These are phyloP conservation scores for Litsea cubeba DNA, from an alignment of 164 flowering plant genomes.

Conservation along the genomic window DNA sequence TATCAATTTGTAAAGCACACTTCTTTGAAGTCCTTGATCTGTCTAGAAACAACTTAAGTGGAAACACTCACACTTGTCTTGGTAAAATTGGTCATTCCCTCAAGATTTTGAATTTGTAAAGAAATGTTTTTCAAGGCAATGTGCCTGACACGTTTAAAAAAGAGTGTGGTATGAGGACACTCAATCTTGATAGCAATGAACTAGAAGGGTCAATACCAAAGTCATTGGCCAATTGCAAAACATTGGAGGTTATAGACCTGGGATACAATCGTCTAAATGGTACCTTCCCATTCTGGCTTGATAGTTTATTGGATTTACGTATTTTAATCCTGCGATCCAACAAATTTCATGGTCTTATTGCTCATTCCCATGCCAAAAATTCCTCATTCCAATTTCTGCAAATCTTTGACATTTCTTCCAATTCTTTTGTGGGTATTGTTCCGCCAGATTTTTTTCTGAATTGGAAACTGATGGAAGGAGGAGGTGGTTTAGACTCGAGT, in stretches of 20 bases:
- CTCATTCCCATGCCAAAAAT: neutral
- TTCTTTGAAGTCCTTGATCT: slow-evolving; percentile 43
- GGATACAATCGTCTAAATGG: neutral
- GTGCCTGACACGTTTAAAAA: neutral
- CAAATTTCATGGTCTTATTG: neutral
- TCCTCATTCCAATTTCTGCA: neutral
- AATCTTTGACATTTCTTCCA: neutral
- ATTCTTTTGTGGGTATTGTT: neutral
- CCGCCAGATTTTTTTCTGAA: neutral
- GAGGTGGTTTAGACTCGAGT: neutral
- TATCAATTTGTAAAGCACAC: slow-evolving; percentile 35
- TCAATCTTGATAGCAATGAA: neutral
- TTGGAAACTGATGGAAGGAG: neutral
- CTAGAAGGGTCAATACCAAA: neutral
- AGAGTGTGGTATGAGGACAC: neutral
- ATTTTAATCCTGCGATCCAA: neutral
- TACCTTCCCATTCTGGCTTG: neutral
- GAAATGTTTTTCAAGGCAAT: neutral
- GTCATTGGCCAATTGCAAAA: neutral
- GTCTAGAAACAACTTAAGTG: slow-evolving; percentile 13
- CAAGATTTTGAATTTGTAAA: neutral
- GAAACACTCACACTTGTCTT: neutral
- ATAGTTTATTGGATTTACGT: neutral
- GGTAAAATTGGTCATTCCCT: neutral
- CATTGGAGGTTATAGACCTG: neutral